Evolutionary conservation across 257 asterid genomes (phyloP).

Genomic region (Solanum appendiculatum): DNA sequence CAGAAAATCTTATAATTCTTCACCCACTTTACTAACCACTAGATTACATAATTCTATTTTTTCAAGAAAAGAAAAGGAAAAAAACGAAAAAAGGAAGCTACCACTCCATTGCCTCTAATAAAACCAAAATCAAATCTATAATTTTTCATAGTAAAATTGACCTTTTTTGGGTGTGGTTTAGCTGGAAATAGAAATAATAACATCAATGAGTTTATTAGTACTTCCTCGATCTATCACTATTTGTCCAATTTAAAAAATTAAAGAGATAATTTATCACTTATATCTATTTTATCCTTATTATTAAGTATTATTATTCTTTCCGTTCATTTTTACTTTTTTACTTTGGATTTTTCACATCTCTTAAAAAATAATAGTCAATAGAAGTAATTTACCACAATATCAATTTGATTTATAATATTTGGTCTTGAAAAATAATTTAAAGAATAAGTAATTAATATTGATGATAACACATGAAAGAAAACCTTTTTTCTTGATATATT

Average conservation of each 20-base stretch:
- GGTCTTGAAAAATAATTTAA: no score
- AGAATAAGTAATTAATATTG: neutral
- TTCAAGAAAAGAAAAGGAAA: neutral
- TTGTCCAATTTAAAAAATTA: no score
- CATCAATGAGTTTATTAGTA: neutral
- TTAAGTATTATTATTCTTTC: no score
- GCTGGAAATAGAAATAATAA: neutral
- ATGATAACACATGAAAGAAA: neutral
- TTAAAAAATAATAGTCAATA: no score
- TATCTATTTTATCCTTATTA: neutral
- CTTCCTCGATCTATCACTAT: no score
- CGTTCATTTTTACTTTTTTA: no score
- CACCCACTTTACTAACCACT: neutral
- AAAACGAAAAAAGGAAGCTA: neutral
- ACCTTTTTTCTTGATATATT: neutral
- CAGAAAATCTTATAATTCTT: neutral
- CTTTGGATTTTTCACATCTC: no score
- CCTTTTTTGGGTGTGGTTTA: neutral
- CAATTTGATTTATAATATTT: no score
- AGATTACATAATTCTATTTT: neutral
- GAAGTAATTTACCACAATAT: no score
- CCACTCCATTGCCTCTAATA: neutral
- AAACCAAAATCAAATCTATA: neutral
- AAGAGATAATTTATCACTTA: no score
- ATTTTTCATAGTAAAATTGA: neutral